A percentile compares a stretch with the other conserved stretches of the same genome.
Evolutionary conservation across 2,329 filamentous ascomycete genomes (phyloP).

Genomic region (Aspergillus melleus): DNA sequence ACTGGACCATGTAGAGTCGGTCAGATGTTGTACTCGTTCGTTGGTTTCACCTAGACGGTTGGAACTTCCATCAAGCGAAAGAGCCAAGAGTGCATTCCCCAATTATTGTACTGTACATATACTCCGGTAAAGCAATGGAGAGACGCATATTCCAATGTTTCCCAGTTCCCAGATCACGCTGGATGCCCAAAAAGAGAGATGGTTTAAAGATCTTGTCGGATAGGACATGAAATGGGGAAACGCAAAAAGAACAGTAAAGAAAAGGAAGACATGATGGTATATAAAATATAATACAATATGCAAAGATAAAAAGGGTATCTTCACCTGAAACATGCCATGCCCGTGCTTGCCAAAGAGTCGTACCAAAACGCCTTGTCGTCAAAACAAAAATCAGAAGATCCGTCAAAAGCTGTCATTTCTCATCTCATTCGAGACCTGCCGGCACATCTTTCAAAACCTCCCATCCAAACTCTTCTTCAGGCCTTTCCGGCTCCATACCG

Average conservation of each 20-base stretch:
- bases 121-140: background rate
- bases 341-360: constrained; percentile 14
- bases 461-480: constrained; percentile 52
- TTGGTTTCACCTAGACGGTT: too few species aligned
- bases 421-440: constrained; percentile 33
- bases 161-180: background rate
- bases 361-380: constrained; percentile 24
- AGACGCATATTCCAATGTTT: background rate
- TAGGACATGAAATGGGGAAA: background rate
- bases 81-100: background rate
- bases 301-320: constrained; percentile 27
- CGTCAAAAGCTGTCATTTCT: constrained; percentile 20
- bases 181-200: background rate
- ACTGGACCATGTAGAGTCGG: background rate
- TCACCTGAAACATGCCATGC: constrained; percentile 20
- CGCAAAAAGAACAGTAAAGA: background rate
- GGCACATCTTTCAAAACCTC: constrained; percentile 48
- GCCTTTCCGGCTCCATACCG: constrained; percentile 49
- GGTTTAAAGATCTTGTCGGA: background rate
- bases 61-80: background rate
- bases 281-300: constrained; percentile 17
- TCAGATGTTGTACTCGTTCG: background rate
- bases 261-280: background rate
- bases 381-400: constrained; percentile 8
- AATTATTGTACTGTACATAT: background rate